Evolutionary conservation across 2,329 filamentous ascomycete genomes (phyloP), one percentile per base, ranked within the genome.

Genomic region (Exophiala oligosperma): DNA sequence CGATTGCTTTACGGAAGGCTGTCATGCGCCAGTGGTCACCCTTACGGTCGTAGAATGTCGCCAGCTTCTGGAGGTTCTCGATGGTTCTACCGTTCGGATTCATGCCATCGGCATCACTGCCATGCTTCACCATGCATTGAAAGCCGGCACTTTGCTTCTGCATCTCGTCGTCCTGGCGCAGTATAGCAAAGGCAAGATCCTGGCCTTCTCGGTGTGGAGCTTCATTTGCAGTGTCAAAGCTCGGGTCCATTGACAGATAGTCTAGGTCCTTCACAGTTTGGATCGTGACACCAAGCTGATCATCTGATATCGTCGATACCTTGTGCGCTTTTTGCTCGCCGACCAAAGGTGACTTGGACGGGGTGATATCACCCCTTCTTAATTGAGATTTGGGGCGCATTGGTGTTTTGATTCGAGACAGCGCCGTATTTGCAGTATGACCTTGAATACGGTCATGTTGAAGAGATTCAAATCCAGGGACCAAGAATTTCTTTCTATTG

Each of bases 11-110:
- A 35, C 90, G 85, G 71, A 96, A 97, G 3, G 89, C 87, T 0
- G 83, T 76, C 0, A 81, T 81, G 2, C 91, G 85, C 89, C 90
- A 97, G 37, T 85, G 81, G 67, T 97, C 92, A 40, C 85, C 81
- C n/a, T 83, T 84, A 5, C 86, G 81, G 3, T 82, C 82, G 71
- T 96, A 96, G 71, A 93, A 88, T 53, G 87, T 82, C 43, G 84
- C 81, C 90, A 97, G 92, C 64, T 89, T 80, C 66, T 91, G 84
- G 4, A 97, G 77, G 1, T 94, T 78, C 48, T 88, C 82, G 51
- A 96, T 92, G 0, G 90, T 95, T 11, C 82, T 77, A 1, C 78
- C 76, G 69, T 97, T 97, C 0, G 91, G 90, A 64, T 89, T 90
- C 11, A 76, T 70, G 0, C 73, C 68, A 12, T 74, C 70, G 4